A percentile compares a stretch with the other conserved stretches of the same genome.
Evolutionary conservation across 1,284 basidiomycete species (phyloP).

Genomic region (Malassezia brasiliensis): DNA sequence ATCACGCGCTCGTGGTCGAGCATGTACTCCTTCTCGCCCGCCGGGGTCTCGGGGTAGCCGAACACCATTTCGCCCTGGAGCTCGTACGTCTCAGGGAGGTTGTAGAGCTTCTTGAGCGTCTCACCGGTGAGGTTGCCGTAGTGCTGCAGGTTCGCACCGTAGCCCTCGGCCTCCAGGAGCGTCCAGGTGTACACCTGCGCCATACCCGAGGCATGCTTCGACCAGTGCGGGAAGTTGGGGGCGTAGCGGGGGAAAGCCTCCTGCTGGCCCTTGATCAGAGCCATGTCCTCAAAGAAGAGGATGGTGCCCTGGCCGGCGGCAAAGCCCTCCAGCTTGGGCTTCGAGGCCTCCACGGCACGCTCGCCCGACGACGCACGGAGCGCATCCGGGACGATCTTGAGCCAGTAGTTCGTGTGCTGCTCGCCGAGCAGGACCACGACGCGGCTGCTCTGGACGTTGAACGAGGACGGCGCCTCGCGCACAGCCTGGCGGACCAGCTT

Average conservation of each 20-base stretch:
- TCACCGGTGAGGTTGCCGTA: constrained; percentile 28
- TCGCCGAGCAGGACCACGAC: constrained; percentile 50
- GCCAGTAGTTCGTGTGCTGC: constrained; percentile 51
- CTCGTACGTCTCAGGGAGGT: constrained; percentile 49
- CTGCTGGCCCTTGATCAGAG: constrained; percentile 35
- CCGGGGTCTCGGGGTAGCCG: constrained; percentile 46
- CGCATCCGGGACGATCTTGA: constrained; percentile 38
- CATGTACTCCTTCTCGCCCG: constrained; percentile 48
- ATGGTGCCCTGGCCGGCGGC: constrained; percentile 51
- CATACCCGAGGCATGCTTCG: constrained; percentile 37
- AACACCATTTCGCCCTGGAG: constrained; percentile 52
- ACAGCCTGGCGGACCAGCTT: constrained; percentile 50
- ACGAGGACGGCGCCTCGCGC: constrained; percentile 50
- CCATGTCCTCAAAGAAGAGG: constrained; percentile 48
- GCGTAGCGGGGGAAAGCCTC: constrained; percentile 49
- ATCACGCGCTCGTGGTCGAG: constrained; percentile 50
- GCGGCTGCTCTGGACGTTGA: constrained; percentile 52
- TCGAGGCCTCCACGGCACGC: constrained; percentile 19
- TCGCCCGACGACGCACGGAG: constrained; percentile 32
- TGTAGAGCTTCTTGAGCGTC: constrained; percentile 42
- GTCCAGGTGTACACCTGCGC: constrained; percentile 52
- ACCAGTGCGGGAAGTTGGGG: constrained; percentile 47
- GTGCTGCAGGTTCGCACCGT: constrained; percentile 51
- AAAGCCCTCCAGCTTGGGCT: constrained; percentile 47
- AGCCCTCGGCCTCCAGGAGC: constrained; percentile 50